Conservation (phyloP, 1,139 yeast genomes). For the Pichia kudriavzevii region DNA sequence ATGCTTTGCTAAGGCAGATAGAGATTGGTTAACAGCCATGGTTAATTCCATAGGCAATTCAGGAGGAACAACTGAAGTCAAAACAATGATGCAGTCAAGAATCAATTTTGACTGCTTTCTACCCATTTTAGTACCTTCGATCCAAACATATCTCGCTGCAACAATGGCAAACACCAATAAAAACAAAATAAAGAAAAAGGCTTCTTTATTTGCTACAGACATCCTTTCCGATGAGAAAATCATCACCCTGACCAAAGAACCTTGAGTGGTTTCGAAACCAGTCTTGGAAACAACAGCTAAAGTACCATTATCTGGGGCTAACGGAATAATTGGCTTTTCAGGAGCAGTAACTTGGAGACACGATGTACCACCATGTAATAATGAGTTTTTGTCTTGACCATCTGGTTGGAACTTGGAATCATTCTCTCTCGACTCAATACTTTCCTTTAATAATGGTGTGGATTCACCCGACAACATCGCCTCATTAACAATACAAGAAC, state of each 20-base stretch:
- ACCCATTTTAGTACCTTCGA: constrained; percentile 93
- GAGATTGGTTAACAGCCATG: constrained; percentile 91
- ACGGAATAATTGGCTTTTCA: constrained; percentile 33
- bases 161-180: constrained; percentile 85
- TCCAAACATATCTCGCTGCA: constrained; percentile 98
- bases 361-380: constrained; percentile 94
- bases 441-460: constrained; percentile 91
- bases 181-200: constrained; percentile 84
- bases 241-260: constrained; percentile 96
- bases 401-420: constrained; percentile 63
- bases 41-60: constrained; percentile 99
- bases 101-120: constrained; percentile 89
- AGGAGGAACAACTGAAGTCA: constrained; percentile 98
- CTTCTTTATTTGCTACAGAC: constrained; percentile 92
- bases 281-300: constrained; percentile 85
- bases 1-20: constrained; percentile 78
- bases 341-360: constrained; percentile 86
- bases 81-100: constrained; percentile 88
- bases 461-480: constrained; percentile 63
- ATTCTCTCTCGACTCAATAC: constrained; percentile 74
- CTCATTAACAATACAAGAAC: constrained; percentile 91
- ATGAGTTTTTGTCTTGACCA: constrained; percentile 81
- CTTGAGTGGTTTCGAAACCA: constrained; percentile 97
- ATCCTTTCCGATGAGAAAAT: constrained; percentile 94
- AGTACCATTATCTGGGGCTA: constrained; percentile 89